These are phyloP conservation scores for Vigna unguiculata DNA, from an alignment of 306 rosid species.

Conservation along the genomic window DNA sequence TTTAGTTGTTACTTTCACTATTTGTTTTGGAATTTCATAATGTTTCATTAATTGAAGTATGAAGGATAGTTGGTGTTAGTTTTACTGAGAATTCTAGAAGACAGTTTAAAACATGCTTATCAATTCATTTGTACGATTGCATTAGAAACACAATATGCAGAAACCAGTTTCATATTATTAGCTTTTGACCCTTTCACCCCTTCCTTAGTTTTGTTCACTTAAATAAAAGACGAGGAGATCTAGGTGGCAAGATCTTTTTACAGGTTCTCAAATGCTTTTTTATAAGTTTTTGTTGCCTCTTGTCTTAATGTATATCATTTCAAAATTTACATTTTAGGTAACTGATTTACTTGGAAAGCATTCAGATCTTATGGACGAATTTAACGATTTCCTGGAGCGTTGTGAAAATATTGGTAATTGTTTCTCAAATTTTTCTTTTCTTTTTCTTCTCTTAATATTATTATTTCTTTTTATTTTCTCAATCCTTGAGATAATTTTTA, in stretches of 20 bases:
- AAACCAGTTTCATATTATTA: not conserved
- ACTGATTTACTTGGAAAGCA: constrained; percentile 88
- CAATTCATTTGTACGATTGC: not conserved
- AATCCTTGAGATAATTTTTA: constrained; percentile 47
- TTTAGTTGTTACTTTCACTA: constrained; percentile 19
- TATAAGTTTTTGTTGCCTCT: constrained; percentile 15
- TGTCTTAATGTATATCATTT: constrained; percentile 31
- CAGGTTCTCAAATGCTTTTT: constrained; percentile 25
- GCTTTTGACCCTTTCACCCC: not conserved
- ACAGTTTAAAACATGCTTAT: not conserved
- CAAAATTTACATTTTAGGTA: constrained; percentile 65
- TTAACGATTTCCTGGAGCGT: constrained; percentile 85
- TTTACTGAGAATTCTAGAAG: not conserved
- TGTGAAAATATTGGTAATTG: constrained; percentile 89
- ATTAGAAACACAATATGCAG: not conserved
- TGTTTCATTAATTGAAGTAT: constrained; percentile 1
- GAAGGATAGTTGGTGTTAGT: constrained; percentile 9
- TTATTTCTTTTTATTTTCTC: constrained; percentile 35
- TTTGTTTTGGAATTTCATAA: constrained; percentile 28
- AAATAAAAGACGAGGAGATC: not conserved
- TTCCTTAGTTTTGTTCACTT: not conserved
- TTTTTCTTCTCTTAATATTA: not conserved
- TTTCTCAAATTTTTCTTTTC: not conserved
- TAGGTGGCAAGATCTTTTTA: constrained; percentile 20
- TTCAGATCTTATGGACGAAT: constrained; percentile 92